phyloP scores from a whole-genome alignment of 768 basidiomycete species.

The Galerina sulciceps region DNA sequence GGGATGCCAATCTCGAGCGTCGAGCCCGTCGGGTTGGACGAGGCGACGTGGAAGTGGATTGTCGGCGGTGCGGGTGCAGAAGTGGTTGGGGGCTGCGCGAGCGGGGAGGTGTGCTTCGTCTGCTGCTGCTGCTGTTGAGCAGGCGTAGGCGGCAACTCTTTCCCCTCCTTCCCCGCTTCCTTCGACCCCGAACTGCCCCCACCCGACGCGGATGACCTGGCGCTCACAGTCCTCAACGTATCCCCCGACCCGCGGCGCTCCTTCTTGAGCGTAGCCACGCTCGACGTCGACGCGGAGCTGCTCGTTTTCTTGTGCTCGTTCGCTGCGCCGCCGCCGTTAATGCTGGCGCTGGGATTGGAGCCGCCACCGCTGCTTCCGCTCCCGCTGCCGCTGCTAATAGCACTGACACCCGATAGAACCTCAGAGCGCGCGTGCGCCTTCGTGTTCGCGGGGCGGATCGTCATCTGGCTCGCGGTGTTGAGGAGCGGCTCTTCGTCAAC shows the following conservation, averaged over 20 bases:
- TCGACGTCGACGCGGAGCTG: conserved; percentile 46
- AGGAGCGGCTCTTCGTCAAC: conserved; percentile 17
- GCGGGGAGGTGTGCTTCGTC: no score
- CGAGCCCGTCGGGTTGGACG: conserved; percentile 56
- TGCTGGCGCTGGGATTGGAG: no score
- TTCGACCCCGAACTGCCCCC: not conserved
- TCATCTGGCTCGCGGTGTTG: conserved; percentile 27
- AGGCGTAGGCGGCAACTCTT: no score
- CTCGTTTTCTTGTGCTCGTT: conserved; percentile 48
- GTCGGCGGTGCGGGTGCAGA: conserved; percentile 11
- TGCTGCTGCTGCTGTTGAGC: no score
- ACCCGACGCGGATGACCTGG: conserved; percentile 13
- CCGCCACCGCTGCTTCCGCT: not conserved
- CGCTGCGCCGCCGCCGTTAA: not conserved
- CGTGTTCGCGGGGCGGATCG: conserved; percentile 29
- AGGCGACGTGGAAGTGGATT: conserved; percentile 2
- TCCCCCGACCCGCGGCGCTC: conserved; percentile 42
- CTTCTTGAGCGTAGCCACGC: conserved; percentile 45
- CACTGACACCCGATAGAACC: conserved; percentile 6
- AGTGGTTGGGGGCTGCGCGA: no score
- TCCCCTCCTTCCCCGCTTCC: no score
- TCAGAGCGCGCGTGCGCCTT: conserved; percentile 10
- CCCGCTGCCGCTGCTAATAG: not conserved
- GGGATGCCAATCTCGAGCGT: conserved; percentile 88
- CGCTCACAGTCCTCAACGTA: conserved; percentile 40